Evolutionary conservation across 2,329 filamentous ascomycete species (phyloP).

Genomic region (Didymella pomorum): DNA sequence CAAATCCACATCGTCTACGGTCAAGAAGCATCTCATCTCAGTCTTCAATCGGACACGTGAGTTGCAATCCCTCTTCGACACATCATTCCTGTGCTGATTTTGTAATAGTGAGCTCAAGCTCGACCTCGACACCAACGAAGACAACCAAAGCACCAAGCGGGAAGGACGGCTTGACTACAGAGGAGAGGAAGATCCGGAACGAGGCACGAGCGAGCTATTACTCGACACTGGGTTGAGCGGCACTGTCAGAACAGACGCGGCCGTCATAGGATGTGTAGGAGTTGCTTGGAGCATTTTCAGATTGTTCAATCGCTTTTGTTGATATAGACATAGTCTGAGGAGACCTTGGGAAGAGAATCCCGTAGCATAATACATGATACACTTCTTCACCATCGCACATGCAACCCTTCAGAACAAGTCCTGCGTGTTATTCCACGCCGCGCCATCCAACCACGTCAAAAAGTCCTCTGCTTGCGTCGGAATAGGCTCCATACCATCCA

Average conservation of each 20-base stretch:
- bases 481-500: constrained; percentile 49
- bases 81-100: neutral
- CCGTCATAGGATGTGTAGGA: neutral
- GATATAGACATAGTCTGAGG: neutral
- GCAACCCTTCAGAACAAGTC: constrained; percentile 23
- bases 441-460: constrained; percentile 48
- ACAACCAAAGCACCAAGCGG: constrained; percentile 6
- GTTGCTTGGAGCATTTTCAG: neutral
- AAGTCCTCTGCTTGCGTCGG: constrained; percentile 48
- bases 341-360: no score
- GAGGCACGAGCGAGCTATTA: constrained; percentile 25
- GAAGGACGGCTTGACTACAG: constrained; percentile 9
- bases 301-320: neutral
- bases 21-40: constrained; percentile 26
- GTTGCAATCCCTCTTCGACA: neutral
- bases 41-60: constrained; percentile 26
- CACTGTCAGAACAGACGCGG: neutral
- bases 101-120: constrained; percentile 2
- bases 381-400: neutral
- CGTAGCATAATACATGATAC: neutral
- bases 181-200: constrained; percentile 17
- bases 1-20: constrained; percentile 21
- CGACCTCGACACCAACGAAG: neutral
- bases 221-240: constrained; percentile 11
- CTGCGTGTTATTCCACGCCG: constrained; percentile 46